Base-by-base conservation (phyloP, 2,329 filamentous ascomycete genomes). In the Talaromyces sp. region DNA sequence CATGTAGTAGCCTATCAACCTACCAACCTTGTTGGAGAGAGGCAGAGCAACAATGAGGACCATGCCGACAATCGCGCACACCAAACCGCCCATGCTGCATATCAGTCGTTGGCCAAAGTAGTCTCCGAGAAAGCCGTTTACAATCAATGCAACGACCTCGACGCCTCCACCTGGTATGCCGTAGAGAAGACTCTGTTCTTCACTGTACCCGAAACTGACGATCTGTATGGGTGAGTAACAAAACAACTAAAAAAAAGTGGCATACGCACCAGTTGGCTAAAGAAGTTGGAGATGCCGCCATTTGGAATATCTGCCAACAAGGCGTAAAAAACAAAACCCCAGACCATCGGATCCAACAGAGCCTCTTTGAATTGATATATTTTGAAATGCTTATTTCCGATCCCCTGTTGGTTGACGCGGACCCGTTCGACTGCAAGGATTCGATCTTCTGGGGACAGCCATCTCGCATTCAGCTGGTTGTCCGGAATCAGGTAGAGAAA, bases 341-440 rank as follows among this genome's bases (percentile, higher is more conserved):
- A 87, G 1, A 82, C 82, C 72, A 86, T 74, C 0, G 84, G 84
- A 65, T 87, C 85, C 4, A 77, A 61, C 7, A 87, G 67, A 0
- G 84, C 83, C 65, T 87, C 84, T 17, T 82, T 78, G 1, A 89
- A 77, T 64, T 95, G 91, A 25, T 83, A 81, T 76, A 82, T 79
- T 65, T 89, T 89, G 74, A 88, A 90, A 64, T 89, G 82, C 65
- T 86, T 86, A 63, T 85, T 89, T 1, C 87, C 88, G 17, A 90
- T 87, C 0, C 90, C 90, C 63, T 90, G 90, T 70, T 91, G 86
- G 67, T 93, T 93, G 25, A 85, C 81, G 0, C 89, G 81, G 6
- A 93, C 84, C 0, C 90, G 82, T 65, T 91, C 90, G 28, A 92
- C 78, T 0, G 88, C 88, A 49, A 91, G 80, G 0, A 86, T 71